These are phyloP conservation scores for Fusarium luffae DNA, from an alignment of 2,329 filamentous ascomycete genomes.

Conservation along the genomic window DNA sequence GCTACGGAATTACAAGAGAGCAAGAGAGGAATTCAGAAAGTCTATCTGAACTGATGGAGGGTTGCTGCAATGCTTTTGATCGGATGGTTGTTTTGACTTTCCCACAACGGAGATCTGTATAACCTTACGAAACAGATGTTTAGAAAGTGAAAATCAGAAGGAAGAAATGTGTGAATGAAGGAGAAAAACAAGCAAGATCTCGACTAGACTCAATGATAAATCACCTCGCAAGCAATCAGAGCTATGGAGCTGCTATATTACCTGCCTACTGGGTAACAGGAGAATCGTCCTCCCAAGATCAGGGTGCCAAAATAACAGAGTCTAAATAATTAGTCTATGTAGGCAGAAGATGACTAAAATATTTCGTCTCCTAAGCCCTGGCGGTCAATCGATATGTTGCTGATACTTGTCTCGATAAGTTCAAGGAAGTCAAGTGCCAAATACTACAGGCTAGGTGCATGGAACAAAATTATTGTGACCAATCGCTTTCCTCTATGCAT, in stretches of 20 bases:
- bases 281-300: neutral
- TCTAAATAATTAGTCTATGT: neutral
- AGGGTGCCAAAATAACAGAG: neutral
- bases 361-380: neutral
- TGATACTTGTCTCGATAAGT: neutral
- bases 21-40: neutral
- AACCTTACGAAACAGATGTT: neutral
- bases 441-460: neutral
- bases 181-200: neutral
- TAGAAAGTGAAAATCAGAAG: neutral
- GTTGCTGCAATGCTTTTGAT: neutral
- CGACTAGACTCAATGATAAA: neutral
- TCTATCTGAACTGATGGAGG: neutral
- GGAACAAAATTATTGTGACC: neutral
- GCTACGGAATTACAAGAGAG: neutral
- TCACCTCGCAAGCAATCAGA: neutral
- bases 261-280: neutral
- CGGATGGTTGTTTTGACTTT: neutral
- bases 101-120: neutral
- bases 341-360: neutral
- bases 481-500: neutral
- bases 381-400: neutral
- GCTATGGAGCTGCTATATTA: neutral
- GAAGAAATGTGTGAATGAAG: neutral
- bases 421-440: neutral